Percentiles rank a stretch among this genome's conserved stretches.
Conservation (phyloP, 2,329 filamentous ascomycete genomes). For the Epichloe sibirici region DNA sequence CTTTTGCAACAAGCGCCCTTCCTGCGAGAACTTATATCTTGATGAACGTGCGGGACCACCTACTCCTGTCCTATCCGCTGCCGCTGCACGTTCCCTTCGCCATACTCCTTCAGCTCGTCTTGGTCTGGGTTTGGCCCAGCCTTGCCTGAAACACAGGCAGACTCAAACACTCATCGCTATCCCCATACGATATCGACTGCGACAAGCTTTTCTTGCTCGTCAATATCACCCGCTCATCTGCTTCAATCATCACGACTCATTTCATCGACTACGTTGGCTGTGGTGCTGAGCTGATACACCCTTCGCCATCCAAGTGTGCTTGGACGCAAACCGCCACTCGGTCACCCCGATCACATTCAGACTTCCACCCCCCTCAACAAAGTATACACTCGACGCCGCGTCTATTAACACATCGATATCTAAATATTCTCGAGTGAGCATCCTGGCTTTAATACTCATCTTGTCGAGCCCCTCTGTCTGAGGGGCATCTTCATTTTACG, state of each 20-base stretch:
- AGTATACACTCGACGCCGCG: not conserved
- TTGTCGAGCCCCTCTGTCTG: slow-evolving; percentile 6
- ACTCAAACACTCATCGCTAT: slow-evolving; percentile 7
- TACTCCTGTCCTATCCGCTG: not conserved
- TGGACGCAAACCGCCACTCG: slow-evolving; percentile 7
- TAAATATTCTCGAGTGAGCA: not conserved
- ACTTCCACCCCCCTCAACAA: not conserved
- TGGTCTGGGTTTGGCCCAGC: slow-evolving; percentile 6
- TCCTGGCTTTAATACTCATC: slow-evolving; percentile 3
- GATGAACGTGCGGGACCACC: not conserved
- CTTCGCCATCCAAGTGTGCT: not conserved
- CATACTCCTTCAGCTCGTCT: slow-evolving; percentile 2
- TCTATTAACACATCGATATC: not conserved
- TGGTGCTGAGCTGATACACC: not conserved
- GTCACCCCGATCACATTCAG: slow-evolving; percentile 3
- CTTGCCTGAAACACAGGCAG: slow-evolving; percentile 14
- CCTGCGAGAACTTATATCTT: not conserved
- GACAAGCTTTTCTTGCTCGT: slow-evolving; percentile 5
- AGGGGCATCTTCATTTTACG: slow-evolving; percentile 5
- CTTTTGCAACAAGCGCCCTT: not conserved
- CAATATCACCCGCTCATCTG: slow-evolving; percentile 3
- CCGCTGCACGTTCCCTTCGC: slow-evolving; percentile 3
- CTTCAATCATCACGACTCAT: slow-evolving; percentile 5
- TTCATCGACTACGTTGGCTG: not conserved
- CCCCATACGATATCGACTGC: slow-evolving; percentile 4